These are phyloP conservation scores for Boletellus ananiceps DNA, from an alignment of 768 basidiomycete species.

Conservation along the genomic window DNA sequence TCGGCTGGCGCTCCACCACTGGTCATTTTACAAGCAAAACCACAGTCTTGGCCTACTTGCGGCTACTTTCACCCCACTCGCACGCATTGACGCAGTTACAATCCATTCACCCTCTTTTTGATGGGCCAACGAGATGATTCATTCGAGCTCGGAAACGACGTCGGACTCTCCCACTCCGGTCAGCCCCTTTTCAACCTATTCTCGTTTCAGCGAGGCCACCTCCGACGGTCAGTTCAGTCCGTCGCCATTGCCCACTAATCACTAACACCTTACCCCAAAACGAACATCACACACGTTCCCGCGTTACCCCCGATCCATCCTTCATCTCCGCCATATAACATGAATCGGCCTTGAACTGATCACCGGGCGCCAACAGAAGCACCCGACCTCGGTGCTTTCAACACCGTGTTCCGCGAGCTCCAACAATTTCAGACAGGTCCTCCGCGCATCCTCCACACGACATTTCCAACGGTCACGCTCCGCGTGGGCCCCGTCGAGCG, in stretches of 20 bases:
- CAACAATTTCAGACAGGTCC: slow-evolving; percentile 49
- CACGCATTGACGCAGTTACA: background rate
- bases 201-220: slow-evolving; percentile 44
- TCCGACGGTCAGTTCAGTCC: slow-evolving; percentile 40
- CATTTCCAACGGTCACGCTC: slow-evolving; percentile 7
- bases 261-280: slow-evolving; percentile 1
- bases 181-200: slow-evolving; percentile 38
- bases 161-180: slow-evolving; percentile 31
- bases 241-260: background rate
- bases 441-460: slow-evolving; percentile 23
- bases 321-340: slow-evolving; percentile 12
- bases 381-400: slow-evolving; percentile 72
- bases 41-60: background rate
- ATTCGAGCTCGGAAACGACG: slow-evolving; percentile 35
- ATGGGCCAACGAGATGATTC: slow-evolving; percentile 27
- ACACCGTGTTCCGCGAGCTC: slow-evolving; percentile 63
- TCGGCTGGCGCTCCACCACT: background rate
- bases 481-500: slow-evolving; percentile 18
- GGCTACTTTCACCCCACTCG: background rate
- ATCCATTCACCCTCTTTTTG: slow-evolving; percentile 6
- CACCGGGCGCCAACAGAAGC: slow-evolving; percentile 38
- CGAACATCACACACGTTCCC: slow-evolving; percentile 1
- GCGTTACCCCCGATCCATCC: slow-evolving; percentile 1
- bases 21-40: background rate
- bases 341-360: background rate